These are phyloP conservation scores for Penicillium diatomitis DNA, from an alignment of 495 filamentous ascomycete genomes.

Conservation along the genomic window DNA sequence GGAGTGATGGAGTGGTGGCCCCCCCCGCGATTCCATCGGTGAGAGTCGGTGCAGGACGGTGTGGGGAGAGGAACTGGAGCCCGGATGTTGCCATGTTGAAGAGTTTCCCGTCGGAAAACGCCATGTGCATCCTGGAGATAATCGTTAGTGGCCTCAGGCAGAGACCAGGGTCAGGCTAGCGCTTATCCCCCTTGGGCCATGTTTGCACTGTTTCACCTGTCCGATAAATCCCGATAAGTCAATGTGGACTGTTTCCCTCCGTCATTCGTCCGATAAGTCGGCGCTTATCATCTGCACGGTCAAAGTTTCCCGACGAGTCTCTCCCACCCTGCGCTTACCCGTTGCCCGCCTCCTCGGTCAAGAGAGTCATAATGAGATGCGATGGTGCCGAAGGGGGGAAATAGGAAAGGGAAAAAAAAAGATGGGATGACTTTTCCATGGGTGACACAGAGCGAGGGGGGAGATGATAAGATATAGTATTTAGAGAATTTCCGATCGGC, in stretches of 20 bases:
- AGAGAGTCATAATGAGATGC: not conserved
- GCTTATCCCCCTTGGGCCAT: not conserved
- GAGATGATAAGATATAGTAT: no score
- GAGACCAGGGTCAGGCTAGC: not conserved
- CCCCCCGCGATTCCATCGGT: constrained; percentile 5
- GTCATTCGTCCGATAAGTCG: constrained; percentile 7
- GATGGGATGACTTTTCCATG: not conserved
- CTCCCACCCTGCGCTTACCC: not conserved
- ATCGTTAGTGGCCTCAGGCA: no score
- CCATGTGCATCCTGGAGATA: not conserved
- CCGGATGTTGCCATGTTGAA: no score
- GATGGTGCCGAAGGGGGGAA: no score
- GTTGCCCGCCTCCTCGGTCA: constrained; percentile 9
- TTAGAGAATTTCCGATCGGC: no score
- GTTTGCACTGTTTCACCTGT: not conserved
- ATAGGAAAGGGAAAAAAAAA: not conserved
- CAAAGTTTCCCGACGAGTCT: constrained; percentile 4
- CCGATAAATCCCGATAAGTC: not conserved
- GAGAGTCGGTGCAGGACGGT: not conserved
- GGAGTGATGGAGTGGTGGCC: not conserved
- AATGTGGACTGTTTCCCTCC: not conserved
- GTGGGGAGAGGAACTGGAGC: not conserved
- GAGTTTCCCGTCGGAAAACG: constrained; percentile 13
- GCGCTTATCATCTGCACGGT: not conserved
- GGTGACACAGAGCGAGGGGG: not conserved